Conservation (phyloP, 257 asterid genomes). For the Solanum appendiculatum region DNA sequence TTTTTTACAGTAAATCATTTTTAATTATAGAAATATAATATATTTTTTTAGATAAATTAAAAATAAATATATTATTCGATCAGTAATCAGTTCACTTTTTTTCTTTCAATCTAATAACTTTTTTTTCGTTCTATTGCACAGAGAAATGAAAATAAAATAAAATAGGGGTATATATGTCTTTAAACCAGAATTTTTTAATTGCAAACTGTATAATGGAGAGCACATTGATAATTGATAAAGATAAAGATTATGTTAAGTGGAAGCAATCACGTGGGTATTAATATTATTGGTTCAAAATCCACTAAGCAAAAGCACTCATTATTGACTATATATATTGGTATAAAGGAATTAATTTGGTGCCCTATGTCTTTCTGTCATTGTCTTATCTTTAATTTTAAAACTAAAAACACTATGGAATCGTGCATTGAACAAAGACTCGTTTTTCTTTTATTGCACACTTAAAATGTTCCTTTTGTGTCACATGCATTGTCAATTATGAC, state of each 20-base stretch:
- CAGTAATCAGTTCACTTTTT: neutral
- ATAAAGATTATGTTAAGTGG: neutral
- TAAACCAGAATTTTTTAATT: neutral
- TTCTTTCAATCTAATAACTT: too few relatives aligned
- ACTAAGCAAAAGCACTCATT: neutral
- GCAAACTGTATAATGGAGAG: neutral
- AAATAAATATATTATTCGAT: too few relatives aligned
- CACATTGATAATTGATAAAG: neutral
- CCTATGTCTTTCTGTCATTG: neutral
- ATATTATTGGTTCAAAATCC: neutral
- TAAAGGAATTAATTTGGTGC: neutral
- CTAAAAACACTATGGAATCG: neutral
- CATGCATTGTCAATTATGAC: neutral
- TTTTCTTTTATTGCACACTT: neutral
- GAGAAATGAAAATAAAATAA: neutral
- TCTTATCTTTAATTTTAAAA: neutral
- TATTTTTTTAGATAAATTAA: too few relatives aligned
- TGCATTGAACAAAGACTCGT: neutral
- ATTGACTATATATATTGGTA: neutral
- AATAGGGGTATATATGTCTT: neutral
- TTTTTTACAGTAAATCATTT: too few relatives aligned
- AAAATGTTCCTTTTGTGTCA: neutral
- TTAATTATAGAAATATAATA: too few relatives aligned
- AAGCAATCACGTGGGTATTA: conserved; percentile 12
- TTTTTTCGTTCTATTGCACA: neutral